phyloP scores from a whole-genome alignment of 2,329 filamentous ascomycete species.

The Phialemoniopsis sp. region DNA sequence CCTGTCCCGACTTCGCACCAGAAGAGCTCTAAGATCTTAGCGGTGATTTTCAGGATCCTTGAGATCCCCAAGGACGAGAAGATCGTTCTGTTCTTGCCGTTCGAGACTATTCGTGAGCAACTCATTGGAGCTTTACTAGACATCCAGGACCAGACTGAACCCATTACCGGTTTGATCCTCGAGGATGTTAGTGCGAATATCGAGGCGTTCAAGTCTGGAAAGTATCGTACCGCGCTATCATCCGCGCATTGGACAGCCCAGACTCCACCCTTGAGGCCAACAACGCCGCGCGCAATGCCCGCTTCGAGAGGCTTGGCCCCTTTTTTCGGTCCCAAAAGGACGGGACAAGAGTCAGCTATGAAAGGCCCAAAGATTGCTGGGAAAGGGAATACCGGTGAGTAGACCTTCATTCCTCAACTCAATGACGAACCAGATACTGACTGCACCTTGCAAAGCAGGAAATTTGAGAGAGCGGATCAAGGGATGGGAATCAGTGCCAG shows the following conservation, averaged over 20 bases:
- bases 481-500: no score
- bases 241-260: conserved; percentile 30
- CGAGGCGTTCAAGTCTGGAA: conserved; percentile 18
- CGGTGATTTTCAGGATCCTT: conserved; percentile 8
- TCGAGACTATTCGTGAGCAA: conserved; percentile 18
- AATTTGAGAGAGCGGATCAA: no score
- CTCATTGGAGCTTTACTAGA: conserved; percentile 15
- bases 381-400: no score
- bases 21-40: not conserved
- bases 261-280: no score
- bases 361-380: no score
- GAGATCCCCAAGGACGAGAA: conserved; percentile 7
- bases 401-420: no score
- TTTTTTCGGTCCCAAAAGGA: no score
- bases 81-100: conserved; percentile 30
- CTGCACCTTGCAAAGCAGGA: no score
- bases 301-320: no score
- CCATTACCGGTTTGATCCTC: not conserved
- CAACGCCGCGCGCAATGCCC: no score
- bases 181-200: conserved; percentile 8
- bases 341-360: no score
- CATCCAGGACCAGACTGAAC: conserved; percentile 8
- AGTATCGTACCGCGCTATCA: conserved; percentile 21
- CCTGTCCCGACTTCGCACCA: not conserved
- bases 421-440: no score